phyloP scores from a whole-genome alignment of 225 moss, liverwort and hornwort genomes.

The Marchantia paleacea region DNA sequence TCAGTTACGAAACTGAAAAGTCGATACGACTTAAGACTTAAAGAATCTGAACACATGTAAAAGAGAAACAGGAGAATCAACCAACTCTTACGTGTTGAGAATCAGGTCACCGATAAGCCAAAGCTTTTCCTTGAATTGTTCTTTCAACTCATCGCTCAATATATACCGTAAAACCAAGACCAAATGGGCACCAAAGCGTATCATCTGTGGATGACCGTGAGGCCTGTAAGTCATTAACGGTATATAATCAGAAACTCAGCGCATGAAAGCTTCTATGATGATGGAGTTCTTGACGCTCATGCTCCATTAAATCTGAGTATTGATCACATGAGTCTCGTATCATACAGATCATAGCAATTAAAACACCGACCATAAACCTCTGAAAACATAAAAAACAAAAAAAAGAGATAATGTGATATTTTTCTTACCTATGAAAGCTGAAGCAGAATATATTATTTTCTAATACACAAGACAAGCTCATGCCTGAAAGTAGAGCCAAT shows the following conservation, averaged over 20 bases:
- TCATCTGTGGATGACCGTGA: conserved; percentile 97
- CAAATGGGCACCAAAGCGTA: conserved; percentile 92
- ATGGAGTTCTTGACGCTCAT: no score
- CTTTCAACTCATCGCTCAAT: conserved; percentile 74
- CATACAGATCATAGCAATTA: no score
- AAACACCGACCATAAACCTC: no score
- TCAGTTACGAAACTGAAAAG: neutral
- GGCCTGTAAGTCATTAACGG: conserved; percentile 40
- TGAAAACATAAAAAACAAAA: no score
- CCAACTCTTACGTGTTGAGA: conserved; percentile 58
- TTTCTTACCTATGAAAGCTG: no score
- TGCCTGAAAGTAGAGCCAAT: no score
- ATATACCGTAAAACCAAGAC: conserved; percentile 80
- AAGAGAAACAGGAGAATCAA: neutral
- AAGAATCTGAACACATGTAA: neutral
- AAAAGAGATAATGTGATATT: no score
- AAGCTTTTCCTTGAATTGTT: conserved; percentile 74
- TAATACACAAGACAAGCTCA: no score
- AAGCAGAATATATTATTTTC: no score
- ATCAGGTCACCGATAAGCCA: conserved; percentile 88
- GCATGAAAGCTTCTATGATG: neutral
- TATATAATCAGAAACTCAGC: neutral
- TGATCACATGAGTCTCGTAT: no score
- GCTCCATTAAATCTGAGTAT: no score
- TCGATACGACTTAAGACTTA: neutral